Base-by-base conservation (phyloP, 345 rosid genomes). In the Linum trigynum region DNA sequence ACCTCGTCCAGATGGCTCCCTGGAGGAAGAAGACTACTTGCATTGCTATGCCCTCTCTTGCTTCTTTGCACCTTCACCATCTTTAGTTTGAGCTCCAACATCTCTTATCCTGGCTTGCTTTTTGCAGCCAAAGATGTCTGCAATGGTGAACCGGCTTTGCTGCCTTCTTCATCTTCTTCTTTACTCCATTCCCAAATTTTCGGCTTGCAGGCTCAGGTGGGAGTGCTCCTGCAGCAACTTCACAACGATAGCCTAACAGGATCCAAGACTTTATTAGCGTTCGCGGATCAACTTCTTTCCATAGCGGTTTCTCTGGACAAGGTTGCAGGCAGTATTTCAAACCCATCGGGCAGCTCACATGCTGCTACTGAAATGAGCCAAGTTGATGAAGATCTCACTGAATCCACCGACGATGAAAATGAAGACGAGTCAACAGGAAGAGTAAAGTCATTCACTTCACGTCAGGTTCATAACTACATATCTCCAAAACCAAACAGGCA, bases 231-330 rank as follows among this genome's bases (percentile, higher is more conserved):
- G 11, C 61, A 74, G 73, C 77, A 79, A 67, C 64, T 81, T 53
- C 90, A 77, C 55, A 58, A 56, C 11, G 62, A 77, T 9, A 70
- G 75, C 40, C 77, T 79, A 45, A 42, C 75, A 17, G 59, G 59
- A 64, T 23, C 32, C 32, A 23, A 23, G 32, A 48, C 68, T 9
- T 32, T 74, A 10, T 43, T 76, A n/a, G 60, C 61, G 51, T 85
- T 83, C 43, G 74, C 81, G 2, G 72, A 79, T 67, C 84, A 78
- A 72, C 78, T 85, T 70, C 78, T 80, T 63, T 69, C 38, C 38
- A 53, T 85, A 5, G 83, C 84, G 2, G 38, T 78, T 5, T 70
- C 78, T 17, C 55, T 85, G 38, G 90, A 85, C 76, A 78, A 72
- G 70, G 67, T 85, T 12, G 86, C 77, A 23, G 63, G 67, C 35